These are phyloP conservation scores for Neodidymelliopsis sp. DNA, from an alignment of 2,329 filamentous ascomycete species.

Conservation along the genomic window DNA sequence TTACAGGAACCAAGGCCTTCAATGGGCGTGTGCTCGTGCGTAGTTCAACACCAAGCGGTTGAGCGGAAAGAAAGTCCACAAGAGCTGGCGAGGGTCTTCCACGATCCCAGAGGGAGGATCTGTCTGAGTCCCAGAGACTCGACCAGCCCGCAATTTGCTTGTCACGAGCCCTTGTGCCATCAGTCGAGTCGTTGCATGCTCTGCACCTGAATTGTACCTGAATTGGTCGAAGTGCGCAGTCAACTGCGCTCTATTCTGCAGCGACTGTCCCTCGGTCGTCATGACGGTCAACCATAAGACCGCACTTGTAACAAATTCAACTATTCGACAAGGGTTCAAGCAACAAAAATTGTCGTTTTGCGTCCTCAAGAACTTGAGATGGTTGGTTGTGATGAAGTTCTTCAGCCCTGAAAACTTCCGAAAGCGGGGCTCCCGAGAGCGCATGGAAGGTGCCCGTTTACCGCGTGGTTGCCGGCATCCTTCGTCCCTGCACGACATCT, in stretches of 20 bases:
- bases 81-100: conserved; percentile 62
- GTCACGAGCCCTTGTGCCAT: conserved; percentile 13
- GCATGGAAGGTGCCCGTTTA: conserved; percentile 7
- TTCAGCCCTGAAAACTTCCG: background rate
- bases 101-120: conserved; percentile 63
- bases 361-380: conserved; percentile 1
- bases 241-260: conserved; percentile 20
- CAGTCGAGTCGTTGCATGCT: background rate
- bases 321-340: background rate
- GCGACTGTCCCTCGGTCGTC: conserved; percentile 19
- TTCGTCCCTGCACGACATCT: conserved; percentile 10
- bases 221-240: conserved; percentile 21
- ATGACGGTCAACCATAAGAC: conserved; percentile 1
- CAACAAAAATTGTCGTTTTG: too few relatives aligned
- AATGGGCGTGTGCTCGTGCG: conserved; percentile 46
- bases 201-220: conserved; percentile 10
- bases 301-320: background rate
- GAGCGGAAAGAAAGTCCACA: conserved; percentile 18
- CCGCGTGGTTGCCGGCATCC: conserved; percentile 10
- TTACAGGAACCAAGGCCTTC: conserved; percentile 71
- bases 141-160: conserved; percentile 53
- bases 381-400: conserved; percentile 5
- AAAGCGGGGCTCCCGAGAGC: conserved; percentile 2
- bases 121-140: conserved; percentile 59
- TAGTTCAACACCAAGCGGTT: conserved; percentile 37